Evolutionary conservation across 75 land plant genomes (phyloP).

Genomic region (Picea sitchensis): DNA sequence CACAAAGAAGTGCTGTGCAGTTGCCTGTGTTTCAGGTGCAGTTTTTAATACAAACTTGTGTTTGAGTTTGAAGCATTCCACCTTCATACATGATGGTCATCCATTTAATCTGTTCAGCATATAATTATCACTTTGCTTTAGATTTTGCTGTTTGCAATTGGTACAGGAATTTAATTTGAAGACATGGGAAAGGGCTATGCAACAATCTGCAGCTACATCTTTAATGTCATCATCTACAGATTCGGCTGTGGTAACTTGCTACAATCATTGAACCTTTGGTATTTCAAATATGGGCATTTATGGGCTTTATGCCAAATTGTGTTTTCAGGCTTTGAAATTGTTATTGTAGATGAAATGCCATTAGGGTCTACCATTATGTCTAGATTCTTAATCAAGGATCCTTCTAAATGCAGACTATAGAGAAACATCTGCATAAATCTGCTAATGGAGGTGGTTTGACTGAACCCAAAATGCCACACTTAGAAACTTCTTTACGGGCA

Average conservation of each 20-base stretch:
- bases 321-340: neutral
- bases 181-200: conserved; percentile 87
- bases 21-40: conserved; percentile 65
- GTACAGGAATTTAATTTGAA: conserved; percentile 84
- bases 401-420: conserved; percentile 9
- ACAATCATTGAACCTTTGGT: neutral
- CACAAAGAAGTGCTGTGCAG: conserved; percentile 39
- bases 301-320: too few relatives aligned
- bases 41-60: neutral
- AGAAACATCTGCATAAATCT: conserved; percentile 34
- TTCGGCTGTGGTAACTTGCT: conserved; percentile 3
- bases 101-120: neutral
- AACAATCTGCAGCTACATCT: conserved; percentile 43
- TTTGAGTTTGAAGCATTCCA: neutral
- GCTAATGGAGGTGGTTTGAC: conserved; percentile 45
- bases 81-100: neutral
- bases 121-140: neutral
- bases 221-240: conserved; percentile 31
- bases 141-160: neutral
- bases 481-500: conserved; percentile 79
- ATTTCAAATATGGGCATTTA: too few relatives aligned
- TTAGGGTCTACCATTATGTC: neutral
- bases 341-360: neutral
- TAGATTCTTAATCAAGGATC: conserved; percentile 20
- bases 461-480: conserved; percentile 70